Evolutionary conservation across 2,329 filamentous ascomycete species (phyloP), one percentile per base, ranked within the genome.

Genomic region (Trichoderma breve): DNA sequence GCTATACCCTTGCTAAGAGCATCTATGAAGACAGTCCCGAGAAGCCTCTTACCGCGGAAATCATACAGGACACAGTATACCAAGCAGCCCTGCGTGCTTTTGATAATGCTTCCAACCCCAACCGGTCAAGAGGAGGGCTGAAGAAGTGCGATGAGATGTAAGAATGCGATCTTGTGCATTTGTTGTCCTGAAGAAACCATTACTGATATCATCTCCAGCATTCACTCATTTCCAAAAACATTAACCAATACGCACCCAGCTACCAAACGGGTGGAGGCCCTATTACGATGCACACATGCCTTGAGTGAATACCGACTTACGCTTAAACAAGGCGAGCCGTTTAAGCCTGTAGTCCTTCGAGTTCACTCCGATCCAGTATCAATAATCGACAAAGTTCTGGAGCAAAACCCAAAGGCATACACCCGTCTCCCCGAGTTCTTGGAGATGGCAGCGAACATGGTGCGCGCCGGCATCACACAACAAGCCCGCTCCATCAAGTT

Each of bases 91-190:
- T 94, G 83, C 85, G 88, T 69, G 88, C 91, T 4, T 96, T 94
- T 77, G 93, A 96, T 77, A 93, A 93, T 77, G 93, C 93, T 3
- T 93, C 91, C 26, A 96, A 96, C 76, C 92, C 92, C 0, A 94
- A 95, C 76, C 89, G 89, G 70, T 92, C 88, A 2, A 86, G 93
- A 74, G 93, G 93, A 18, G 91, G 91, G 0, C 86, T 96, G 76
- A 93, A 93, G 81, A 93, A 90, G 79, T 93, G 92, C 60, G 87
- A 91, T 75, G 91, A 94, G 64, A 92, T 93, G 91, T 92, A 82
- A 81, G 89, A 79, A 65, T 6, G 15, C 8, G 15, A 1, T 7
- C 12, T 32, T 28, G 15, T 11, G 34, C 36, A 73, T 28, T 62
- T 30, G 21, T 9, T 5, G 30, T 7, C 14, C 6, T 11, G n/a